Conservation (phyloP, 192 early-diverging fungal genomes). For the Oehlia diaphana region DNA sequence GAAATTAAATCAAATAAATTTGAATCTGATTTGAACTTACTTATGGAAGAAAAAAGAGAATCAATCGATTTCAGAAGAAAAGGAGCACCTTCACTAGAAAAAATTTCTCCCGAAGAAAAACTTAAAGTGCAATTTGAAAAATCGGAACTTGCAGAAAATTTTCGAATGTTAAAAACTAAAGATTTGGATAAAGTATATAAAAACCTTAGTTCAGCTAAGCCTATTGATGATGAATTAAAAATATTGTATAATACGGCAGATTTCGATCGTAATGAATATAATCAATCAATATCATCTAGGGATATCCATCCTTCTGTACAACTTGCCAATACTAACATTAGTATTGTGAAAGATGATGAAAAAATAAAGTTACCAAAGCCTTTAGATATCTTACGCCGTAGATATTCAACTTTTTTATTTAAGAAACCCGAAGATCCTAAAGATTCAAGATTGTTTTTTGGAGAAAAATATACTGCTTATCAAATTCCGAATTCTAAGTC, state of each 20-base stretch:
- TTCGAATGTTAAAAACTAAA: not conserved
- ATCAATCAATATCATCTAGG: not conserved
- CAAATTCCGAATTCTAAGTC: not conserved
- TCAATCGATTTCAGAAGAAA: not conserved
- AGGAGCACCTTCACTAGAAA: too few species aligned
- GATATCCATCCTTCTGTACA: not conserved
- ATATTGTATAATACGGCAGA: not conserved
- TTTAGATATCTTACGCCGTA: not conserved
- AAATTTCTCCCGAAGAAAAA: not conserved
- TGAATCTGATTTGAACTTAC: not conserved
- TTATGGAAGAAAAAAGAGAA: not conserved
- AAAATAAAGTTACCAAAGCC: not conserved
- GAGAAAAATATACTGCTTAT: conserved; percentile 15
- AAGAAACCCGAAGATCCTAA: not conserved
- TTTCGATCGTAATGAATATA: not conserved
- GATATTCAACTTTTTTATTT: conserved; percentile 15
- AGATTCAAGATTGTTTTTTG: not conserved
- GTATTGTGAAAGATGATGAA: not conserved
- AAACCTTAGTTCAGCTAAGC: not conserved
- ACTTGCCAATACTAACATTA: not conserved
- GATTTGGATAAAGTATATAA: not conserved
- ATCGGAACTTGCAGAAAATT: not conserved
- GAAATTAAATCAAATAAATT: not conserved
- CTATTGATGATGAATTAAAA: not conserved
- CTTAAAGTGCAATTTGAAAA: not conserved